A percentile compares a stretch with the other conserved stretches of the same genome.
Evolutionary conservation across 2,329 filamentous ascomycete genomes (phyloP).

Genomic region (Aspergillus sp.): DNA sequence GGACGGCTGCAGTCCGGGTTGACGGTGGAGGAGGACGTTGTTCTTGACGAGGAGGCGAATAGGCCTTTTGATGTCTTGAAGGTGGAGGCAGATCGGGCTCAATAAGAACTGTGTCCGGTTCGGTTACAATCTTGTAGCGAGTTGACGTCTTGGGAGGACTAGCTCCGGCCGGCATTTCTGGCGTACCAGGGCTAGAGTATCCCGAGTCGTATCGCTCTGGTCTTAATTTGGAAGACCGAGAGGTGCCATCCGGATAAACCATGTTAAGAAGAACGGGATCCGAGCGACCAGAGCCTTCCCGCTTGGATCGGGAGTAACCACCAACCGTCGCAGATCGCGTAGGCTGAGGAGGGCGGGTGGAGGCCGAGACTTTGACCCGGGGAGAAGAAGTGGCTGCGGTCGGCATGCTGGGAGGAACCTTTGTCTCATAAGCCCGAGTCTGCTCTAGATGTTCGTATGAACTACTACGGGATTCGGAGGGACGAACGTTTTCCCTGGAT

Average conservation of each 20-base stretch:
- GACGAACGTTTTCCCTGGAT: slow-evolving; percentile 17
- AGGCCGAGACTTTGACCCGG: slow-evolving; percentile 21
- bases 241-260: slow-evolving; percentile 18
- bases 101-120: slow-evolving; percentile 23
- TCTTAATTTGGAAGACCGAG: slow-evolving; percentile 33
- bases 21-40: slow-evolving; percentile 3
- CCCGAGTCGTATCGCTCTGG: slow-evolving; percentile 38
- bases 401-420: slow-evolving; percentile 29
- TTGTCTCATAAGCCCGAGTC: slow-evolving; percentile 16
- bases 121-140: slow-evolving; percentile 28
- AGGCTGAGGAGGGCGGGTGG: slow-evolving; percentile 24
- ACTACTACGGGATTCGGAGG: slow-evolving; percentile 24
- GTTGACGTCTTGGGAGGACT: slow-evolving; percentile 28
- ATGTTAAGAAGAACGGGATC: slow-evolving; percentile 23
- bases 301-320: slow-evolving; percentile 22
- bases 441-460: slow-evolving; percentile 27
- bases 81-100: slow-evolving; percentile 18
- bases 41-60: slow-evolving; percentile 24
- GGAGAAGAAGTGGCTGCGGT: slow-evolving; percentile 31
- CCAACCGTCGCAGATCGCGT: slow-evolving; percentile 26
- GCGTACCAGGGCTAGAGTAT: slow-evolving; percentile 42
- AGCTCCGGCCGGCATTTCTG: slow-evolving; percentile 31
- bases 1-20: slow-evolving; percentile 1
- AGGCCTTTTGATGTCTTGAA: slow-evolving; percentile 20
- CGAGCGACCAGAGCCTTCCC: slow-evolving; percentile 21